phyloP scores from a whole-genome alignment of 148 eudicot species.

The Bassia scoparia region DNA sequence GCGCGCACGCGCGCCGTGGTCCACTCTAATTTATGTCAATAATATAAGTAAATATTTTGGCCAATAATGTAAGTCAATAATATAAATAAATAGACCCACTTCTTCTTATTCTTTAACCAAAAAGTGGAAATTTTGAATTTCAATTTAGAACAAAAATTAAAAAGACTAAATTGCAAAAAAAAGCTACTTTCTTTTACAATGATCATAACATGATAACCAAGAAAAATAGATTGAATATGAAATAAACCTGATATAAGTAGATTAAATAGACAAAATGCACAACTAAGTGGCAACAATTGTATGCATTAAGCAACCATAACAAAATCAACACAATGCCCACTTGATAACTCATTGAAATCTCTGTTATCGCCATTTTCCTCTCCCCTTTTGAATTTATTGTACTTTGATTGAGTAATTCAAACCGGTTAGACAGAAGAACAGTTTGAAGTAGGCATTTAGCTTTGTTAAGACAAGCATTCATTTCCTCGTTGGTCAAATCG shows the following conservation, averaged over 20 bases:
- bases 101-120: too few relatives aligned
- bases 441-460: too few relatives aligned
- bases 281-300: constrained; percentile 42
- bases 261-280: constrained; percentile 46
- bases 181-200: background rate
- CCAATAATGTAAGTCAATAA: too few relatives aligned
- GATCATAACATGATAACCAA: background rate
- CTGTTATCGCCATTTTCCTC: constrained; percentile 34
- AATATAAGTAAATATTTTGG: too few relatives aligned
- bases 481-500: too few relatives aligned
- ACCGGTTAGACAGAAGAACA: too few relatives aligned
- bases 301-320: constrained; percentile 55
- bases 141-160: background rate
- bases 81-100: too few relatives aligned
- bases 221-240: background rate
- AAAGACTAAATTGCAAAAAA: background rate
- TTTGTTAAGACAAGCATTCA: too few relatives aligned
- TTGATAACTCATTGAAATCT: constrained; percentile 61
- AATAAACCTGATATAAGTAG: constrained; percentile 59
- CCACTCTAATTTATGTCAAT: too few relatives aligned
- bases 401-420: too few relatives aligned
- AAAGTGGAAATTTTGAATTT: background rate
- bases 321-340: constrained; percentile 54
- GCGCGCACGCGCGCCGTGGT: too few relatives aligned
- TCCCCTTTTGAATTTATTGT: too few relatives aligned